Percentiles rank a stretch among this genome's conserved stretches.
phyloP scores from a whole-genome alignment of 345 rosid genomes.

The Eucalyptus pauciflora region DNA sequence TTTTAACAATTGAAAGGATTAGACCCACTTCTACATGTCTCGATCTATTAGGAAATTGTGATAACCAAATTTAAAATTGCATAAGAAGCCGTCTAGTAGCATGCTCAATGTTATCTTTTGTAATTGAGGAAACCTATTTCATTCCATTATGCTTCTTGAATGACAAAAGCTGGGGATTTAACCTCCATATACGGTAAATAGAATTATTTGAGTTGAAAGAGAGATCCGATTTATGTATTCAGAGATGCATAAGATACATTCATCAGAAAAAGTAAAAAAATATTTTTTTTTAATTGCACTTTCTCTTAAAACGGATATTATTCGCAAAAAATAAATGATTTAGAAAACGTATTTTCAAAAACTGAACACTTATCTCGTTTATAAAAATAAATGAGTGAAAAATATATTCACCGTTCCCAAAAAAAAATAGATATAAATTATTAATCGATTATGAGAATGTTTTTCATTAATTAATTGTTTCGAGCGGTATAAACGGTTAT shows the following conservation, averaged over 20 bases:
- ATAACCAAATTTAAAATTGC: background rate
- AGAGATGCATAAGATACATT: rapidly evolving
- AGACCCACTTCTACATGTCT: background rate
- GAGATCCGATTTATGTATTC: background rate
- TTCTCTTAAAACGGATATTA: rapidly evolving
- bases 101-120: background rate
- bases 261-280: rapidly evolving
- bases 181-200: rapidly evolving
- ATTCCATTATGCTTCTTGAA: background rate
- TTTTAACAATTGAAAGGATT: background rate
- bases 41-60: background rate
- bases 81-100: rapidly evolving
- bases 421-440: too few relatives aligned
- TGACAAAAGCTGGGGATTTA: background rate
- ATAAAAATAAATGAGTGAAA: rapidly evolving
- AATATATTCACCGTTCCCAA: rapidly evolving
- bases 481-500: rapidly evolving
- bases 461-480: too few relatives aligned
- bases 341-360: rapidly evolving
- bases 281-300: background rate
- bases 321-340: rapidly evolving
- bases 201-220: background rate
- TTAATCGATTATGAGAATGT: rapidly evolving
- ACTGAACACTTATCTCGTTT: rapidly evolving
- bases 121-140: background rate